Base-by-base conservation (phyloP, 2,329 filamentous ascomycete species). In the Trichocomaceae sp. region DNA sequence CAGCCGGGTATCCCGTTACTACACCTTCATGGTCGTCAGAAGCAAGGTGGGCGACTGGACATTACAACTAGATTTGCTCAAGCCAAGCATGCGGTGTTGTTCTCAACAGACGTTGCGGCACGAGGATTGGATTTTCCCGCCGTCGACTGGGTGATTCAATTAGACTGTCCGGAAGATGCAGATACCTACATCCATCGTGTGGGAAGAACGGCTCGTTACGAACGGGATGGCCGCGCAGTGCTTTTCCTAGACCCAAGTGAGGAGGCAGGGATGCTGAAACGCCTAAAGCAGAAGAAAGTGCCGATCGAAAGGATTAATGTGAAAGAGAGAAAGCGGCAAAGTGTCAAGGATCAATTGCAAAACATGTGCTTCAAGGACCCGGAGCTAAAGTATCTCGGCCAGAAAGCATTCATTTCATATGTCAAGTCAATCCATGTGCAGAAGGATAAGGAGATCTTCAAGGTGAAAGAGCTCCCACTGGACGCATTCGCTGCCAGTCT, bases 161-260 rank as follows among this genome's bases (percentile, higher is more conserved):
- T 89, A n/a, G 93, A 99, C 69, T 95, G 89, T 61, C 93, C 93
- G 0, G 93, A 99, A 70, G 92, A 99, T 69, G 87, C 88, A 3
- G 93, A 97, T 65, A 99, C 93, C 0, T 99, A 99, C 66, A 97
- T 99, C 62, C 93, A 99, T 72, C 84, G 93, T 57, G 92, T 96
- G 4, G 93, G 93, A 1, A 83, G 93, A 29, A 97, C 93, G 17
- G 93, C 93, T n/a, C 83, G 92, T 20, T 97, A 95, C 69, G 86
- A 96, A 64, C 86, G 87, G 60, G 83, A 89, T 52, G 93, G 93
- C 7, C 84, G 86, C 39, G 92, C 93, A 1, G 89, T 97, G 0
- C 72, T 99, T 0, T 96, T 99, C 69, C 75, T 99, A 0, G 90
- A 96, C 54, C 92, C 93, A 0, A 93, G 84, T 62, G 95, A 99